Percentiles rank a stretch among this genome's conserved stretches.
Evolutionary conservation across 2,329 filamentous ascomycete genomes (phyloP).

Genomic region (Ophiostoma triangulosporum): DNA sequence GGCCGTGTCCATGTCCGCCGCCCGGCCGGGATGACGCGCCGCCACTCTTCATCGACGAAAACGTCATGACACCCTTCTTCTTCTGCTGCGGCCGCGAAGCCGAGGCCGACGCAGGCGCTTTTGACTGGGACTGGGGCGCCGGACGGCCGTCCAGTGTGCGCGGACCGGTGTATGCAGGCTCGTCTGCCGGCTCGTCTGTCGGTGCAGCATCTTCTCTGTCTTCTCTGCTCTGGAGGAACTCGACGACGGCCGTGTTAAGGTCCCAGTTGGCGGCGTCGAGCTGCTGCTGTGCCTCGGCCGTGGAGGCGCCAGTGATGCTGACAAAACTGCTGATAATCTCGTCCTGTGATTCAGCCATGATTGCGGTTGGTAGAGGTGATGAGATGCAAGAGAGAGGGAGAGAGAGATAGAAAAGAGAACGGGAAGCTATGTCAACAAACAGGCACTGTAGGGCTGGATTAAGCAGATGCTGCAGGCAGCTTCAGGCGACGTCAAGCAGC

Average conservation of each 20-base stretch:
- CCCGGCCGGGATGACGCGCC: constrained; percentile 34
- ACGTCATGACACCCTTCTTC: constrained; percentile 46
- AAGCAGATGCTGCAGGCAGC: not conserved
- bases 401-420: not conserved
- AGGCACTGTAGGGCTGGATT: not conserved
- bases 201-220: constrained; percentile 26
- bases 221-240: constrained; percentile 47
- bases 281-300: constrained; percentile 41
- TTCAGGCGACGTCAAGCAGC: not conserved
- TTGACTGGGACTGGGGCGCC: constrained; percentile 29
- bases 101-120: constrained; percentile 21
- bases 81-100: constrained; percentile 23
- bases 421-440: not conserved
- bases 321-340: constrained; percentile 13
- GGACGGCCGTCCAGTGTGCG: constrained; percentile 50
- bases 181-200: constrained; percentile 22
- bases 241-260: constrained; percentile 45
- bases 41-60: constrained; percentile 39
- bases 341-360: constrained; percentile 12
- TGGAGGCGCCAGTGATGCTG: constrained; percentile 11
- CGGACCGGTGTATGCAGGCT: constrained; percentile 42
- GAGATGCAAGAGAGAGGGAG: not conserved
- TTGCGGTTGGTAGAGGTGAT: not conserved
- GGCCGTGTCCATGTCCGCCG: constrained; percentile 45
- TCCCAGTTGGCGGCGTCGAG: constrained; percentile 55